phyloP scores from a whole-genome alignment of 768 basidiomycete genomes.

The Pleurotus ostreatus region DNA sequence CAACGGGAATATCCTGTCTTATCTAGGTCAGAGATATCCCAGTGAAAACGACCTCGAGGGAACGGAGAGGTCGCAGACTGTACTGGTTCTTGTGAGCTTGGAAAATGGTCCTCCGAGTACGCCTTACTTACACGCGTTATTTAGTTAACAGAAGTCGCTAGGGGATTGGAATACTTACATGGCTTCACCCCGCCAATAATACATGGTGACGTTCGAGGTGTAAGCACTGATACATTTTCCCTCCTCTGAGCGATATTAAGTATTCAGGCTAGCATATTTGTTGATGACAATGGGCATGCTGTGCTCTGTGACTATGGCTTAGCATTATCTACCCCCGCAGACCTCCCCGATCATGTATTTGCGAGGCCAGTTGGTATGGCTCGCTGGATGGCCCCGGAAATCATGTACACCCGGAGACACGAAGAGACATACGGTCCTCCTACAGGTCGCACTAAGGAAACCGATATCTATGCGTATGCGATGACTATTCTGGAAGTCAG shows the following conservation, averaged over 20 bases:
- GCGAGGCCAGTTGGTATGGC: constrained; percentile 19
- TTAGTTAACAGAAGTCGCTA: too few relatives aligned
- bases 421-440: constrained; percentile 9
- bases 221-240: too few relatives aligned
- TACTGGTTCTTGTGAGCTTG: too few relatives aligned
- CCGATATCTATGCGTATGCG: constrained; percentile 23
- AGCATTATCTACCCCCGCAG: background rate
- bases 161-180: too few relatives aligned
- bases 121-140: too few relatives aligned
- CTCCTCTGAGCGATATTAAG: background rate
- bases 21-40: too few relatives aligned
- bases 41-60: too few relatives aligned
- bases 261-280: constrained; percentile 23
- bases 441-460: constrained; percentile 11
- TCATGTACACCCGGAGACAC: constrained; percentile 16
- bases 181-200: too few relatives aligned
- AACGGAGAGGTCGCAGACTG: too few relatives aligned
- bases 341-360: background rate
- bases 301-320: constrained; percentile 25
- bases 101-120: too few relatives aligned
- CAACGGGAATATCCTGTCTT: too few relatives aligned
- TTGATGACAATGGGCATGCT: constrained; percentile 18
- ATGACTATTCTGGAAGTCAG: constrained; percentile 23
- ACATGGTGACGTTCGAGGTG: too few relatives aligned
- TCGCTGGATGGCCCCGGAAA: constrained; percentile 29